phyloP scores from a whole-genome alignment of 331 rosid genomes.

The Quercus phellos region DNA sequence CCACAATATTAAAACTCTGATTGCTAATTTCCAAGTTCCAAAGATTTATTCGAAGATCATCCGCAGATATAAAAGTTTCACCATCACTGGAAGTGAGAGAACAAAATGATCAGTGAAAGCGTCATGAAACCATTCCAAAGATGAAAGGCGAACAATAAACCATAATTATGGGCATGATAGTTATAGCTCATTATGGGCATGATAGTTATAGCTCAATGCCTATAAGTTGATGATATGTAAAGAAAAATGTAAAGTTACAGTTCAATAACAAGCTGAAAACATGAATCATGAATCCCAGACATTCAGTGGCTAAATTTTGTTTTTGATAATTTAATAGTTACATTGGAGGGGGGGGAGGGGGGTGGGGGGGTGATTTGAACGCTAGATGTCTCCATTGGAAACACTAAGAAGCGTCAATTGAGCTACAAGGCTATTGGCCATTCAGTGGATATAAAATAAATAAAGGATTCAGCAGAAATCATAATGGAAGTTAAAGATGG shows the following conservation, averaged over 20 bases:
- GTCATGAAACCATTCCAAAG: conserved; percentile 5
- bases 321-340: no score
- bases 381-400: no score
- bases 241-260: not conserved
- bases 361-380: no score
- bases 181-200: not conserved
- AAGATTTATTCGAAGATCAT: conserved; percentile 96
- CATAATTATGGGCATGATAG: not conserved
- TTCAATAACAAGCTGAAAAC: not conserved
- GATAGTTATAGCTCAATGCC: not conserved
- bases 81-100: conserved; percentile 67
- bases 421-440: no score
- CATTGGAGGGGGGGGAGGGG: no score
- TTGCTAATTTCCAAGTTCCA: conserved; percentile 98
- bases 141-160: not conserved
- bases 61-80: conserved; percentile 99
- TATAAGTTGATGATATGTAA: not conserved
- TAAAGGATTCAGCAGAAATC: not conserved
- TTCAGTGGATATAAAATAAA: not conserved
- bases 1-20: conserved; percentile 97
- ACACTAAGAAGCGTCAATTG: no score
- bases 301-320: not conserved
- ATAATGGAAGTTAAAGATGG: not conserved
- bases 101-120: conserved; percentile 25
- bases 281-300: not conserved